Evolutionary conservation across 2,329 filamentous ascomycete genomes (phyloP), one percentile per base, ranked within the genome.

Genomic region (Phaeosphaeria sp.): DNA sequence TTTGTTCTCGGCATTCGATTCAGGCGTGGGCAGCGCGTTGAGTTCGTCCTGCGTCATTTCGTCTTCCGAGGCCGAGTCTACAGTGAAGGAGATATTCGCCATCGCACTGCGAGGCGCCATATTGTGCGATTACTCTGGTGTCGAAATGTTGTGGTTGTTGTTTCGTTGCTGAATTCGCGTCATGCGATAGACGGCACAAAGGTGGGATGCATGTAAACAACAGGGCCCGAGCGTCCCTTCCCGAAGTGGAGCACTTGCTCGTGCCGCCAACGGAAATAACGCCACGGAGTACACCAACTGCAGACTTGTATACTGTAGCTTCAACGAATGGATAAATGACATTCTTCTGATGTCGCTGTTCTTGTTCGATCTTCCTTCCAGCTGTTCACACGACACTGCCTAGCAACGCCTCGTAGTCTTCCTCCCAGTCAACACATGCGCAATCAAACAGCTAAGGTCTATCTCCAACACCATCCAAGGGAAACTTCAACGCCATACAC

Each of bases 61-160:
- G 64, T 79, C 77, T 59, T 78, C 78, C 23, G 77, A 79, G 44
- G 67, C 73, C n/a, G 75, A 74, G 47, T 78, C 76, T 41, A 78
- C 71, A 43, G 76, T 77, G 51, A 74, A 73, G 44, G 77, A 78
- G 9, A 79, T 65, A 43, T 75, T 76, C 15, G 67, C 67, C 54
- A 68, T 51, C 21, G 69, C 66, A 23, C 50, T 70, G 27, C 74
- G 70, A 48, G 72, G 74, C 59, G 74, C 65, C 76, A 78, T 78
- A 21, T 51, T 52, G n/a, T 52, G 18, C 20, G 39, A 21, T 43
- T 15, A n/a, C 27, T 9, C 36, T 22, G 25, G 52, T 23, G n/a
- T 22, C 21, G 50, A 41, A 7, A 2, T 27, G 33, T n/a, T 30
- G 23, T 44, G 39, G 36, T 54, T 25, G 48, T 52, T 23, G 47